Percentiles rank a stretch among this genome's conserved stretches.
Conservation (phyloP, 140 eudicot genomes). For the Stevia rebaudiana region DNA sequence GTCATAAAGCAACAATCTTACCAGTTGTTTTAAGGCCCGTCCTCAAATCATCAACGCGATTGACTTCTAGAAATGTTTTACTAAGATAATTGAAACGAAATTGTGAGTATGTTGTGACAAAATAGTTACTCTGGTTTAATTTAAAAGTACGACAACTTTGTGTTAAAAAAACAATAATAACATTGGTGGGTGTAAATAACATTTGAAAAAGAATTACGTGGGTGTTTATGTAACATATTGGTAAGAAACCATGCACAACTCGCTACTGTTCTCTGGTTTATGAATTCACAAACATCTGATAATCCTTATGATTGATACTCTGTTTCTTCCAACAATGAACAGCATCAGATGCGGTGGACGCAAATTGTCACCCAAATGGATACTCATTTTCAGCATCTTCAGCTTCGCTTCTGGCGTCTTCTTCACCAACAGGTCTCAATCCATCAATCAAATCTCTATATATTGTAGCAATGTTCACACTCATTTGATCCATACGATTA, state of each 20-base stretch:
- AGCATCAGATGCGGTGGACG: slow-evolving; percentile 33
- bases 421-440: slow-evolving; percentile 51
- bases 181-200: too few species aligned
- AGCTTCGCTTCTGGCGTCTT: slow-evolving; percentile 57
- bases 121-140: too few species aligned
- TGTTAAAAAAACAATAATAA: too few species aligned
- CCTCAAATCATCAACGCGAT: too few species aligned
- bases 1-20: too few species aligned
- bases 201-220: too few species aligned
- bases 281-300: background rate
- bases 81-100: too few species aligned
- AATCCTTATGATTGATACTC: background rate
- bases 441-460: background rate
- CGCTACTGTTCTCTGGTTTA: background rate
- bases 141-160: too few species aligned
- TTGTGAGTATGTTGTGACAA: too few species aligned
- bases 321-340: slow-evolving; percentile 33
- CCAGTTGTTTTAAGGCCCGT: too few species aligned
- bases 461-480: background rate
- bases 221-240: background rate
- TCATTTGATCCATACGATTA: background rate
- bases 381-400: slow-evolving; percentile 43
- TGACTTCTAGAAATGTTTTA: too few species aligned
- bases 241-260: background rate
- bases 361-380: slow-evolving; percentile 48